phyloP scores from a whole-genome alignment of 352 stramenopile genomes.

The Pseudoperonospora humuli region DNA sequence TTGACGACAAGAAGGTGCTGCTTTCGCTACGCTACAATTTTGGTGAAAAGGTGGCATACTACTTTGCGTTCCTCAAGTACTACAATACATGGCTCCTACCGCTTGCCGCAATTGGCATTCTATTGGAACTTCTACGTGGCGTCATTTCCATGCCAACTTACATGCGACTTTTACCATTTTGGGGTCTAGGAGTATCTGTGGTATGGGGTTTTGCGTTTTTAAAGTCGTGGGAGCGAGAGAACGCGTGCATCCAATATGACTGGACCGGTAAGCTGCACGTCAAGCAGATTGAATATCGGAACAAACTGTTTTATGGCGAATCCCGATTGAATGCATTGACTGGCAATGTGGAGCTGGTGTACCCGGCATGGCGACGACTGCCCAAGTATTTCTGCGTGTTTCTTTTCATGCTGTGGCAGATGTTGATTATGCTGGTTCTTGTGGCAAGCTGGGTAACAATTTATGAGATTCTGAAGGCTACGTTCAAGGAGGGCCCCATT shows the following conservation, averaged over 20 bases:
- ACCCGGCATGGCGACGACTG: constrained; percentile 56
- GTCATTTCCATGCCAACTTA: constrained; percentile 56
- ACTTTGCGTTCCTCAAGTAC: constrained; percentile 81
- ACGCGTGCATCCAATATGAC: constrained; percentile 70
- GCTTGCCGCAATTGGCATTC: constrained; percentile 53
- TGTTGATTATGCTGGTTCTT: constrained; percentile 79
- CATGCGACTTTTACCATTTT: constrained; percentile 77
- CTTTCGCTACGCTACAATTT: constrained; percentile 71
- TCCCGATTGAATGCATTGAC: constrained; percentile 68
- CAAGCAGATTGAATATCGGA: constrained; percentile 83
- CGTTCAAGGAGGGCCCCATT: constrained; percentile 64
- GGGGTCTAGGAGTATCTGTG: constrained; percentile 70
- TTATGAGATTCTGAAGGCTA: constrained; percentile 83
- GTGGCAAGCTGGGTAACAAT: constrained; percentile 84
- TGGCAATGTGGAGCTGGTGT: constrained; percentile 55
- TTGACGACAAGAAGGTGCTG: constrained; percentile 57
- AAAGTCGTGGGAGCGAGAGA: constrained; percentile 77
- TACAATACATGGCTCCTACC: constrained; percentile 76
- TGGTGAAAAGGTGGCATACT: constrained; percentile 83
- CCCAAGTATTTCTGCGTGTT: constrained; percentile 71
- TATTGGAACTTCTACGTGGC: constrained; percentile 46
- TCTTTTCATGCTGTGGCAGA: constrained; percentile 80
- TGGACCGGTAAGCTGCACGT: constrained; percentile 77
- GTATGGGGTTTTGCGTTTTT: constrained; percentile 79
- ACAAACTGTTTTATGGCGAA: constrained; percentile 67